Conservation (phyloP, 768 basidiomycete genomes). For the Lactarius psammicola region DNA sequence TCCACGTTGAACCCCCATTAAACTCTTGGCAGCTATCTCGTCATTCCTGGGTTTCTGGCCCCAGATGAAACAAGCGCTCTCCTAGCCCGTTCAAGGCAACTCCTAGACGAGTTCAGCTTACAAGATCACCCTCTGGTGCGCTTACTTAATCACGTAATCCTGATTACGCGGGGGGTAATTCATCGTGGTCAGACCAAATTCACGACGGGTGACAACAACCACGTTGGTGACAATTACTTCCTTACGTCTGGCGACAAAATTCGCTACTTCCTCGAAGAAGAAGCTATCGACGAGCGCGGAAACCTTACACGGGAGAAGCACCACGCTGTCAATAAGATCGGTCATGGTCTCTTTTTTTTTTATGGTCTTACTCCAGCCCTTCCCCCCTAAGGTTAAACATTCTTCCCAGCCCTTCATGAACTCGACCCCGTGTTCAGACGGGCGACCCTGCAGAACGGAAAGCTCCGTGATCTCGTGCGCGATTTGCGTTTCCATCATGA, state of each 20-base stretch:
- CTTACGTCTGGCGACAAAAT: slow-evolving; percentile 91
- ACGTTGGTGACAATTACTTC: slow-evolving; percentile 93
- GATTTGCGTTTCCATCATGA: slow-evolving; percentile 83
- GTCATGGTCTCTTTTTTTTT: slow-evolving; percentile 56
- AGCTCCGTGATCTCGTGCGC: slow-evolving; percentile 63
- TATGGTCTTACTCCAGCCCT: not conserved
- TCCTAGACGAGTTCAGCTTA: slow-evolving; percentile 76
- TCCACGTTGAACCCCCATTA: not conserved
- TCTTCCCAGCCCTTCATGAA: slow-evolving; percentile 68
- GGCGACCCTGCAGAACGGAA: slow-evolving; percentile 78
- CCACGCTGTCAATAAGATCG: slow-evolving; percentile 92
- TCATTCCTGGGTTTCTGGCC: slow-evolving; percentile 71
- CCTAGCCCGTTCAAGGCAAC: slow-evolving; percentile 63
- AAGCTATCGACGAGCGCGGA: slow-evolving; percentile 68
- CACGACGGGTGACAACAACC: slow-evolving; percentile 71
- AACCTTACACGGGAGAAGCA: slow-evolving; percentile 70
- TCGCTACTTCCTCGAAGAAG: slow-evolving; percentile 91
- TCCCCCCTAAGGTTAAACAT: slow-evolving; percentile 12
- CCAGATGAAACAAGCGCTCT: slow-evolving; percentile 58
- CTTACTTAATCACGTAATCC: not conserved
- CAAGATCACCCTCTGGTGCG: slow-evolving; percentile 78
- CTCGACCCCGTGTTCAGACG: slow-evolving; percentile 78
- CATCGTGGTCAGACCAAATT: slow-evolving; percentile 70
- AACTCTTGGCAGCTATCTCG: slow-evolving; percentile 58
- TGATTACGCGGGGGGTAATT: not conserved